A percentile compares a stretch with the other conserved stretches of the same genome.
phyloP scores from a whole-genome alignment of 2,329 filamentous ascomycete species.

The Alternaria ventricosa region DNA sequence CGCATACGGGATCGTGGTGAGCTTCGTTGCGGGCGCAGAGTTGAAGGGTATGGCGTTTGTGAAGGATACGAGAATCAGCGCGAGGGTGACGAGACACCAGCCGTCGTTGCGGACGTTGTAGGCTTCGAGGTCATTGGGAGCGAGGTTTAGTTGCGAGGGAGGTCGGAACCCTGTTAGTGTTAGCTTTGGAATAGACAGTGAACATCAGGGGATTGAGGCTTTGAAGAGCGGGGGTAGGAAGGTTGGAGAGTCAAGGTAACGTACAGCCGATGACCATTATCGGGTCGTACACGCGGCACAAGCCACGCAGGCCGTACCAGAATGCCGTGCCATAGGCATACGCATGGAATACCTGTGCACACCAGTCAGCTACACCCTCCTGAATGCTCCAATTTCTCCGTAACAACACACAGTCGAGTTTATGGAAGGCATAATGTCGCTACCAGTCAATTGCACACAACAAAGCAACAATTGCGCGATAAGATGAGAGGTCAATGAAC shows the following conservation, averaged over 20 bases:
- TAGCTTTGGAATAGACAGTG: not conserved
- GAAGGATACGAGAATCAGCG: constrained; percentile 29
- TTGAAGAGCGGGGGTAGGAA: not conserved
- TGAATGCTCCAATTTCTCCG: no score
- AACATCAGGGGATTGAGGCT: not conserved
- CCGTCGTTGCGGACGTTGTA: constrained; percentile 35
- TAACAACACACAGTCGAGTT: constrained; percentile 1
- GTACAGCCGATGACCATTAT: constrained; percentile 33
- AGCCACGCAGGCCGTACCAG: constrained; percentile 33
- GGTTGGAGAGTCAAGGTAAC: not conserved
- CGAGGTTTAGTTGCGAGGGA: constrained; percentile 29
- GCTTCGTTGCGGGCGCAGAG: constrained; percentile 3
- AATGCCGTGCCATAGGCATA: constrained; percentile 36
- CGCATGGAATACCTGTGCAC: constrained; percentile 26
- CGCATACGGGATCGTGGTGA: constrained; percentile 20
- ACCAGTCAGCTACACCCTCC: no score
- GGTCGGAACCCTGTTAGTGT: constrained; percentile 30
- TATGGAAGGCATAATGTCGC: constrained; percentile 6
- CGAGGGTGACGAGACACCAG: constrained; percentile 36
- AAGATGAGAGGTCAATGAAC: not conserved
- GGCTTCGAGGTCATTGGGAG: constrained; percentile 31
- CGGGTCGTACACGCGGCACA: constrained; percentile 33
- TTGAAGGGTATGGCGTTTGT: constrained; percentile 28
- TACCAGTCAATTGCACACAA: not conserved
- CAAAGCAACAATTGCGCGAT: not conserved